Evolutionary conservation across 2,329 filamentous ascomycete genomes (phyloP), one percentile per base, ranked within the genome.

Genomic region (Sclerotinia glacialis): DNA sequence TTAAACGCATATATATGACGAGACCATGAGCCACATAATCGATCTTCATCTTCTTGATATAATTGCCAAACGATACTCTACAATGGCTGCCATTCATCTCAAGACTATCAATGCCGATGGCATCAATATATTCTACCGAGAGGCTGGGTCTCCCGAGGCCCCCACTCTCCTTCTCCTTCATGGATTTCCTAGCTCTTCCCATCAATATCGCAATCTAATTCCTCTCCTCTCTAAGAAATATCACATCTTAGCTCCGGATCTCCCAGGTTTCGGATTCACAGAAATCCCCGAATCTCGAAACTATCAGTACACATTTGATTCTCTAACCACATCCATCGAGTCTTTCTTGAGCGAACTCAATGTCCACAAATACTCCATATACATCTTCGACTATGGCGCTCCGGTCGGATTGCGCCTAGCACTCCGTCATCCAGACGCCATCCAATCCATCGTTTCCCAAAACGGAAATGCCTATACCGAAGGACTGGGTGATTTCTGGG

Each of bases 351-450:
- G 81, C 46, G 77, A 78, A 0, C 76, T 87, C 11, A 67, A 76
- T 3, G 77, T 87, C 46, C 68, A 71, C 18, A 79, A 78, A 42
- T 86, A 82, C 75, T 80, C 82, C 18, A 75, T 86, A 37, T 89
- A 87, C 74, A 80, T 88, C 69, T 88, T 88, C 73, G 85, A 88
- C 77, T 88, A 88, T 73, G 86, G 86, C 61, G 83, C 85, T 0
- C 85, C 86, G 0, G 79, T 80, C 0, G 85, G 80, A 1, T 76
- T 86, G 31, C 80, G 84, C 2, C 77, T 87, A 2, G 85, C 85
- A 0, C 78, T 86, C 2, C 69, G 80, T 53, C 77, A 81, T 2
- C 82, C 83, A 0, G 74, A 80, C 0, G 77, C 78, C 14, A 76
- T 87, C 64, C 77, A 78, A 47, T 82, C 83, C 18, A 83, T 88